phyloP scores from a whole-genome alignment of 2,329 filamentous ascomycete species.

The Sporothrix humicola region DNA sequence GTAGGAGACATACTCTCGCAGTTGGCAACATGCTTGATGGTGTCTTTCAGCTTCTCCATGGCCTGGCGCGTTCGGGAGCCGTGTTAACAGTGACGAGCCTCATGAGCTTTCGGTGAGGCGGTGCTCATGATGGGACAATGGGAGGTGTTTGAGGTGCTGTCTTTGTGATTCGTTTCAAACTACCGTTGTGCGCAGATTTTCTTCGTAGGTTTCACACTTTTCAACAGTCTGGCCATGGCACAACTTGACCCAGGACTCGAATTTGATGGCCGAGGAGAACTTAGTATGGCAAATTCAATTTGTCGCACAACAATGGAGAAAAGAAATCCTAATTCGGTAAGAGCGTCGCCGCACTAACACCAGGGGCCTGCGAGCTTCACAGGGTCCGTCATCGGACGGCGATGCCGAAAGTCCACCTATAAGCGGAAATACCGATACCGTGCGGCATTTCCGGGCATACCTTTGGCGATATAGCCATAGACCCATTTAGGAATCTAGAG shows the following conservation, averaged over 20 bases:
- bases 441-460: no score
- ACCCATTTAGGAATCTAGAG: no score
- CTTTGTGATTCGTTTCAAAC: not conserved
- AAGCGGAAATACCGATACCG: no score
- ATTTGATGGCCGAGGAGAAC: not conserved
- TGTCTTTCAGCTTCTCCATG: conserved; percentile 67
- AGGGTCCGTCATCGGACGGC: not conserved
- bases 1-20: conserved; percentile 45
- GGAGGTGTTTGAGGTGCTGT: not conserved
- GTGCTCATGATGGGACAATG: not conserved
- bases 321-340: conserved; percentile 7
- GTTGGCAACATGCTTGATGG: conserved; percentile 67
- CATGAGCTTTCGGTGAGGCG: not conserved
- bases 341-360: not conserved
- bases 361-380: not conserved
- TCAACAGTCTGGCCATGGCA: not conserved
- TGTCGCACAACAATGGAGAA: not conserved
- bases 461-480: no score
- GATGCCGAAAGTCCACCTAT: no score
- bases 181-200: not conserved
- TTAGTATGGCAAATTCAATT: not conserved
- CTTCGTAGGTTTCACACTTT: not conserved
- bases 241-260: no score
- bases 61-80: conserved; percentile 67
- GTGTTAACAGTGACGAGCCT: conserved; percentile 70